These are phyloP conservation scores for Capsaspora owczarzaki DNA, from an alignment of 78 protist species.

Conservation along the genomic window DNA sequence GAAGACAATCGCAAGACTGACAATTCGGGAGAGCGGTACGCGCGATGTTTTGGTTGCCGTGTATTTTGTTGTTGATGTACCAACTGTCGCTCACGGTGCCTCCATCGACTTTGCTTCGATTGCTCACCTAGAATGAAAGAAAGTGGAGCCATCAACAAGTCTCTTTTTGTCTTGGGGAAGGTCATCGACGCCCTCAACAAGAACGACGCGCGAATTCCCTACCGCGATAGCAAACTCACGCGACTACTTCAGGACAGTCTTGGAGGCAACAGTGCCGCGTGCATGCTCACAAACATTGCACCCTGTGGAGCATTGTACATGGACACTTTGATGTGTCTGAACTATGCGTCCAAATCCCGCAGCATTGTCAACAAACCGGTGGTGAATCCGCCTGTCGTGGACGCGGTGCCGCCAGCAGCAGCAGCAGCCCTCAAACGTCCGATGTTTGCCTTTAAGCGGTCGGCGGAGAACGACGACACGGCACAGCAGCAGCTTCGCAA, in stretches of 20 bases:
- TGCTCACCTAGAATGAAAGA: not conserved
- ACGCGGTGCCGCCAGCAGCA: not conserved
- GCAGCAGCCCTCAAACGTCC: too few relatives aligned
- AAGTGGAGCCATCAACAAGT: slow-evolving; percentile 17
- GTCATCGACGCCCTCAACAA: slow-evolving; percentile 1
- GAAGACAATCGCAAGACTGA: slow-evolving; percentile 3
- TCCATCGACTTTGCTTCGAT: too few relatives aligned
- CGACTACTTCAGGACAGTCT: not conserved
- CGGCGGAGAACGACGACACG: too few relatives aligned
- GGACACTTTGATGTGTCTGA: not conserved
- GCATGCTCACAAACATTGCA: not conserved
- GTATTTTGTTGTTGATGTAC: too few relatives aligned
- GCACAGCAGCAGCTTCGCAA: too few relatives aligned
- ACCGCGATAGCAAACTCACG: slow-evolving; percentile 1
- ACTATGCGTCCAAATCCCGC: slow-evolving; percentile 4
- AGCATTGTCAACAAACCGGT: not conserved
- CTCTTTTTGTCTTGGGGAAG: not conserved
- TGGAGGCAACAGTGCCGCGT: not conserved
- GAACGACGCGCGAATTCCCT: not conserved
- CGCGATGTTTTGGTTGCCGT: too few relatives aligned
- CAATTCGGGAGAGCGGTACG: not conserved
- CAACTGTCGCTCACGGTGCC: too few relatives aligned
- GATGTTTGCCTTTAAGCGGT: too few relatives aligned
- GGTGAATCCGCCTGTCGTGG: not conserved
- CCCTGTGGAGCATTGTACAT: not conserved